phyloP scores from a whole-genome alignment of 257 asterid genomes.

The Handroanthus guayacan region DNA sequence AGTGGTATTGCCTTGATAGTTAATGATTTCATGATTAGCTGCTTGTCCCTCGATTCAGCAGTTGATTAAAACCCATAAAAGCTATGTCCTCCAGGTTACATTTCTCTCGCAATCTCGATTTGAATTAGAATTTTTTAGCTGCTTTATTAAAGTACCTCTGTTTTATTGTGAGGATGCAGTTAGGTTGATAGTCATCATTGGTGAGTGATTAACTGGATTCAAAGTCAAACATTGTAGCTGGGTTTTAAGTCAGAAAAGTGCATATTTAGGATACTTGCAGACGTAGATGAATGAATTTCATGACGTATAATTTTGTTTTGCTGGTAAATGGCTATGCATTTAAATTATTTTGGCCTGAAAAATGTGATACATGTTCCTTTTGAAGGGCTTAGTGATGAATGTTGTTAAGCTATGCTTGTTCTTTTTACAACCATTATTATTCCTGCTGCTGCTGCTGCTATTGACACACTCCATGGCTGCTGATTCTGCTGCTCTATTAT shows the following conservation, averaged over 20 bases:
- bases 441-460: slow-evolving; percentile 20
- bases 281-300: neutral
- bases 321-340: slow-evolving; percentile 14
- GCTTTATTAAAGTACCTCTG: neutral
- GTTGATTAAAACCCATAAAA: neutral
- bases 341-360: neutral
- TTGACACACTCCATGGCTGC: neutral
- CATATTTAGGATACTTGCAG: neutral
- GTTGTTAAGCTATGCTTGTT: slow-evolving; percentile 13
- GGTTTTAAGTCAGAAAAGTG: slow-evolving; percentile 15
- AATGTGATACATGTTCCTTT: neutral
- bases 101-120: neutral
- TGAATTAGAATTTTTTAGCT: slow-evolving; percentile 1
- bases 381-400: neutral
- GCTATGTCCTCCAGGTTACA: neutral
- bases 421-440: neutral
- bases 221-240: slow-evolving; percentile 26
- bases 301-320: neutral
- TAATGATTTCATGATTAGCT: slow-evolving; percentile 9
- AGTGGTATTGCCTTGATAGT: slow-evolving; percentile 16
- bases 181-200: neutral
- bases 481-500: slow-evolving; percentile 11
- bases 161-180: slow-evolving; percentile 20
- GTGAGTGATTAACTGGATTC: slow-evolving; percentile 31
- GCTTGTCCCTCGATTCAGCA: neutral